Evolutionary conservation across 108 stramenopile genomes (phyloP), one percentile per base, ranked within the genome.

Genomic region (Cyclotella sp.): DNA sequence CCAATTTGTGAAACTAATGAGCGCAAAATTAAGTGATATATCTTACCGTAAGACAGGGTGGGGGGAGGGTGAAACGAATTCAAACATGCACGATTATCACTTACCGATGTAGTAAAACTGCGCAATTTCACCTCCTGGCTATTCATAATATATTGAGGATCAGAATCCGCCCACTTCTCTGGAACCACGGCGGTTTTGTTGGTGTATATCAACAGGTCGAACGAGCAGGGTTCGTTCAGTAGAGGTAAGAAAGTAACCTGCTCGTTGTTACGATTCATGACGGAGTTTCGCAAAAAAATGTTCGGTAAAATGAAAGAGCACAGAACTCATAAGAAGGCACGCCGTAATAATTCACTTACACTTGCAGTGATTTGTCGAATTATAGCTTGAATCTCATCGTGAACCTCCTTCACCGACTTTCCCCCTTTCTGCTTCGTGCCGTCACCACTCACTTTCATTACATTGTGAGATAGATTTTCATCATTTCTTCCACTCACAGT

Each of bases 351-450:
- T 29, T n/a, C 16, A 76, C 76, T 76, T 59, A 86, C 93, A 75
- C 90, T 91, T 34, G 97, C 96, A 14, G 98, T 99, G 69, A 99
- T 97, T 86, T 99, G 98, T 53, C 98, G 95, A 85, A 99, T 98
- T 67, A 99, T 97, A 42, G 97, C 93, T 84, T 97, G 95, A 68
- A 99, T 99, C 80, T 99, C 97, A 60, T 87, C 83, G 68, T 93
- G 93, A 75, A 99, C 95, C 70, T 97, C 98, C 93, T 98, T 97
- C 24, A 91, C 68, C 0, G 92, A 73, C 84, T 97, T 99, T 18
- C 70, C 39, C 11, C 60, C 64, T 59, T 44, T 83, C 70, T 85
- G 79, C 19, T 65, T 52, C 40, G 14, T 30, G 1, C 29, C 43
- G 19, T 52, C 42, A 13, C 18, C 51, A 41, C 79, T 59, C 13